Conservation (phyloP, 306 rosid genomes). For the Dalbergia oliveri region DNA sequence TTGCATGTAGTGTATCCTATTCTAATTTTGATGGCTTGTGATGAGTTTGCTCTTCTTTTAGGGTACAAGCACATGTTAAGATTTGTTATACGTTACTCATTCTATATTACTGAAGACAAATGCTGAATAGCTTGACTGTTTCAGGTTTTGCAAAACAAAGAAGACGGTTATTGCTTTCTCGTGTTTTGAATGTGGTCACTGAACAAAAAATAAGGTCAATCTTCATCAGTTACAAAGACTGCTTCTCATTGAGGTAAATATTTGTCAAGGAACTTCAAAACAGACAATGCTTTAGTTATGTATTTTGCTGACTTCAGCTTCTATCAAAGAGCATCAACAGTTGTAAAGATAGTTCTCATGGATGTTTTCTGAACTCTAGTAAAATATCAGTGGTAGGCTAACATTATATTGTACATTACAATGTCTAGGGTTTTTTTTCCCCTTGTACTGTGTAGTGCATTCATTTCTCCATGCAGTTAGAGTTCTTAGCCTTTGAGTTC, state of each 20-base stretch:
- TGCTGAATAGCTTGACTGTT: constrained; percentile 53
- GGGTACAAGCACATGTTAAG: constrained; percentile 1
- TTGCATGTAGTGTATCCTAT: constrained; percentile 10
- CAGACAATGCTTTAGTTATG: constrained; percentile 47
- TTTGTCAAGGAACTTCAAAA: constrained; percentile 54
- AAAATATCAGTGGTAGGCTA: constrained; percentile 24
- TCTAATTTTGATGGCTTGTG: constrained; percentile 37
- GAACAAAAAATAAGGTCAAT: constrained; percentile 53
- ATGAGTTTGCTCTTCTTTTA: not conserved
- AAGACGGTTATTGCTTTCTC: constrained; percentile 50
- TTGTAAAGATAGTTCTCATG: constrained; percentile 53
- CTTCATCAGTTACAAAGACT: constrained; percentile 53
- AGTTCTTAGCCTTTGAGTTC: constrained; percentile 14
- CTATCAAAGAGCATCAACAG: constrained; percentile 46
- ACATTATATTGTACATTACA: constrained; percentile 35
- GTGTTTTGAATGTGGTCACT: constrained; percentile 54
- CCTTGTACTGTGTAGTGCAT: constrained; percentile 16
- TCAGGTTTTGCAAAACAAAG: constrained; percentile 65
- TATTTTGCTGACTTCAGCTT: constrained; percentile 47
- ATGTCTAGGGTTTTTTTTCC: constrained; percentile 29
- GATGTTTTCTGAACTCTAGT: constrained; percentile 45
- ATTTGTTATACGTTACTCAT: constrained; percentile 15
- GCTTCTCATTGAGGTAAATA: constrained; percentile 75
- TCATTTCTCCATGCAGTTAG: constrained; percentile 30
- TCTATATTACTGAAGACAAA: constrained; percentile 35